Conservation (phyloP, 176 grass and related monocot species). For the Ananas comosus region DNA sequence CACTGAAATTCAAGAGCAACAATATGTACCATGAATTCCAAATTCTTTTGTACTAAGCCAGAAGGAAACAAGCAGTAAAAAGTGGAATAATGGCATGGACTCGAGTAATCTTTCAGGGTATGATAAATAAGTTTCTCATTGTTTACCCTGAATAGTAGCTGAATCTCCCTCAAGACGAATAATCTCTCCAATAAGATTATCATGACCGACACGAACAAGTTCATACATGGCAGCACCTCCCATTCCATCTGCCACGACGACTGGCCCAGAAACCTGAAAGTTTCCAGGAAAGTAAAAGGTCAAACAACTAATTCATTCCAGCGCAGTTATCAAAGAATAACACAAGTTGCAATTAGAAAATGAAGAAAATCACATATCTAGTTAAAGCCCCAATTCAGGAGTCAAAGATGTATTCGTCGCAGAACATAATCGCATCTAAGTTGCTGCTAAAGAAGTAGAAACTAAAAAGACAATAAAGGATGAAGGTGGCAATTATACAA, state of each 20-base stretch:
- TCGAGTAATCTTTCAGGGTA: not conserved
- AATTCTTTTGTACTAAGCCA: not conserved
- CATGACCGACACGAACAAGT: constrained; percentile 73
- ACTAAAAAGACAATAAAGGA: not conserved
- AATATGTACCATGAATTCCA: constrained; percentile 6
- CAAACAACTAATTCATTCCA: not conserved
- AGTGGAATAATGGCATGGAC: not conserved
- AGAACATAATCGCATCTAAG: not conserved
- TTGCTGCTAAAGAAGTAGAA: not conserved
- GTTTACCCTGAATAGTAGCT: constrained; percentile 69
- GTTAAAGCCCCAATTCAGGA: not conserved
- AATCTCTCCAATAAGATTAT: constrained; percentile 79
- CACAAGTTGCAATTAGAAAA: not conserved
- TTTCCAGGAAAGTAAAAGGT: not conserved
- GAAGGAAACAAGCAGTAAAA: not conserved
- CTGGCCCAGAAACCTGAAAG: constrained; percentile 69
- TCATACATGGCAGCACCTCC: constrained; percentile 85
- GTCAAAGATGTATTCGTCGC: not conserved
- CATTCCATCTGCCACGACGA: constrained; percentile 87
- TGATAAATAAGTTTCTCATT: not conserved
- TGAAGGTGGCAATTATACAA: not conserved
- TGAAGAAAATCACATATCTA: too few species aligned
- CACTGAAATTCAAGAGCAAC: constrained; percentile 31
- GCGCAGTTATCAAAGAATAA: not conserved
- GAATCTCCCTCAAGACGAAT: constrained; percentile 90